Percentiles rank a stretch among this genome's conserved stretches.
Conservation (phyloP, 345 rosid genomes). For the Crucihimalaya himalaica region DNA sequence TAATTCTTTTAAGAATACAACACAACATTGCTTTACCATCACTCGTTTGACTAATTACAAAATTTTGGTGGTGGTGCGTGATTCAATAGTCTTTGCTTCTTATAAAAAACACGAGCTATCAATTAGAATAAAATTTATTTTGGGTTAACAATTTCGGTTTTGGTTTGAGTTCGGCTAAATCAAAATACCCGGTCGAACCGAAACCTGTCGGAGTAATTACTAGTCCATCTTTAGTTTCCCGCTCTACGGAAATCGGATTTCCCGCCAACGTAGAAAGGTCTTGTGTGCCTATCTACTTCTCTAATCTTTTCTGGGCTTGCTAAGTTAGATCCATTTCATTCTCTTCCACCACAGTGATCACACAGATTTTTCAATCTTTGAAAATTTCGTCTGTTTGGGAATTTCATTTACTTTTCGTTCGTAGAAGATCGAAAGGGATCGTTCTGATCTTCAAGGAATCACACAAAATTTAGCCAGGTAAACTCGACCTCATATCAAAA, state of each 20-base stretch:
- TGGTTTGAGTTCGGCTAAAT: slow-evolving; percentile 3
- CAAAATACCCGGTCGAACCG: slow-evolving; percentile 18
- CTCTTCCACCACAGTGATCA: not conserved
- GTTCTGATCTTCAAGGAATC: slow-evolving; percentile 9
- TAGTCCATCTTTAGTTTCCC: slow-evolving; percentile 16
- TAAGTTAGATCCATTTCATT: not conserved
- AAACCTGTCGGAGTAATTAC: not conserved
- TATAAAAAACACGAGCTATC: not conserved
- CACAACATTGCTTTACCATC: slow-evolving; percentile 21
- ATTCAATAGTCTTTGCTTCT: not conserved
- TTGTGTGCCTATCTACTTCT: not conserved
- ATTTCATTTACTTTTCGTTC: not conserved
- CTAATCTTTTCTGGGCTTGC: not conserved
- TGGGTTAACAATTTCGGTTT: not conserved
- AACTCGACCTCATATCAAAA: not conserved
- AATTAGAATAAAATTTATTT: not conserved
- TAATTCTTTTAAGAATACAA: slow-evolving; percentile 23
- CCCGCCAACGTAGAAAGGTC: slow-evolving; percentile 33
- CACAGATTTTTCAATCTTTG: not conserved
- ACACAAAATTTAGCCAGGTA: slow-evolving; percentile 14
- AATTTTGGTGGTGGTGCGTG: not conserved
- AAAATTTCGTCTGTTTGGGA: not conserved
- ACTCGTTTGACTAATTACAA: slow-evolving; percentile 20
- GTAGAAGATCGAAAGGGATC: not conserved
- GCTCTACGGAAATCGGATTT: slow-evolving; percentile 21